Base-by-base conservation (phyloP, 208 protist genomes). In the Herpetomonas samuelpessoai region DNA sequence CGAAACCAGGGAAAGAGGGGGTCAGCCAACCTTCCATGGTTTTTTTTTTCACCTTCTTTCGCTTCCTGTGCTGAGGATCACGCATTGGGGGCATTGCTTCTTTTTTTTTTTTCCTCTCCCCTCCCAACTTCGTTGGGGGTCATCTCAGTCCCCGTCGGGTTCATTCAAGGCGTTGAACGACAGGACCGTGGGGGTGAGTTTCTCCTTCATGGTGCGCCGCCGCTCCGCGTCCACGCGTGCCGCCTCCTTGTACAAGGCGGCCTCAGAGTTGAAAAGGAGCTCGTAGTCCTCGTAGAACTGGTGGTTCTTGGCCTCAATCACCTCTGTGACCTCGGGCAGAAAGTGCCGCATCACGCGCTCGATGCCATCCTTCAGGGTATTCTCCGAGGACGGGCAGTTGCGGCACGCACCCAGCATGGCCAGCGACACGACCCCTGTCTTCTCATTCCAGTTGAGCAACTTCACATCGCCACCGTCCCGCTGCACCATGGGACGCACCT, bases 271-370 rank as follows among this genome's bases (percentile, higher is more conserved):
- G 65, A 93, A 91, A 6, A 92, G 53, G 0, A 96, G 72, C 7
- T 66, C 84, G 65, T 91, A 90, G 46, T 92, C 76, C 53, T 90
- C 76, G 68, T 95, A 92, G 57, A 95, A 91, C 45, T 82, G 58
- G 48, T 92, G 83, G 3, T 69, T 81, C 51, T 86, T 91, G 9
- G 57, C 74, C 64, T 91, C 86, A 1, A 88, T 48, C 24, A 93
- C 87, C 54, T 86, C 82, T 19, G 55, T 85, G 47, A 97, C 93
- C 70, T 97, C 91, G 0, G 91, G 90, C 64, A 97, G 49, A 53
- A 94, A 97, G 79, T 97, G 93, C 71, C 87, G 82, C 77, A 97
- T 82, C 14, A 96, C 82, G 9, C 90, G 83, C 65, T 97, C 91
- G 57, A 97, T 95, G 28, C 91, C 91, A 56, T 91, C 62, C 63